phyloP scores from a whole-genome alignment of 495 filamentous ascomycete species.

The Glutinoglossum americanum region DNA sequence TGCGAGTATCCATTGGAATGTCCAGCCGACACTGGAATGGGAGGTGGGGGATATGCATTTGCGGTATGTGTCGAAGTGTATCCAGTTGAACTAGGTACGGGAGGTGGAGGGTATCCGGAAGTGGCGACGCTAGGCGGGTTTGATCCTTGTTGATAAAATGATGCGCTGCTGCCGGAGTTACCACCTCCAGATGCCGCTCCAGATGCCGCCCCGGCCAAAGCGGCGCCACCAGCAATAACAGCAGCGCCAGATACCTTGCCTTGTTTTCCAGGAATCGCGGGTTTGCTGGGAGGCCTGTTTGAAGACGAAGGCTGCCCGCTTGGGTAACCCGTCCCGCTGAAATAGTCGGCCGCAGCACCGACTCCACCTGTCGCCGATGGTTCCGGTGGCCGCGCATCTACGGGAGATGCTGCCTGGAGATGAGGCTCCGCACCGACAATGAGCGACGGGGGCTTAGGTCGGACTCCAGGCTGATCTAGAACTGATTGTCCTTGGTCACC shows the following conservation, averaged over 20 bases:
- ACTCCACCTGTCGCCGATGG: slow-evolving; percentile 5
- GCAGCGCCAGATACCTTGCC: background rate
- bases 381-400: background rate
- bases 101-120: background rate
- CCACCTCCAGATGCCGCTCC: background rate
- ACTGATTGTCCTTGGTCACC: slow-evolving; percentile 44
- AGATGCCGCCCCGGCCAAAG: background rate
- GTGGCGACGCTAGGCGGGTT: background rate
- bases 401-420: slow-evolving; percentile 1
- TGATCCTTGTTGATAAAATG: background rate
- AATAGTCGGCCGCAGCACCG: slow-evolving; percentile 9
- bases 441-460: slow-evolving; percentile 29
- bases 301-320: background rate
- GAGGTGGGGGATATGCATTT: background rate
- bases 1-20: background rate
- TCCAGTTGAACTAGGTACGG: background rate
- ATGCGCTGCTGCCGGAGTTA: background rate
- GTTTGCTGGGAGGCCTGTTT: slow-evolving; percentile 8
- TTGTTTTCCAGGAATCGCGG: slow-evolving; percentile 6
- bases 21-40: background rate
- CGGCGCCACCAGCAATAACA: background rate
- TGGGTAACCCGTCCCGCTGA: background rate
- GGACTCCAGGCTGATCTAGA: slow-evolving; percentile 34
- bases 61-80: background rate
- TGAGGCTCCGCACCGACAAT: slow-evolving; percentile 20